Conservation (phyloP, 2,329 filamentous ascomycete genomes). For the Fusarium cicatricum region DNA sequence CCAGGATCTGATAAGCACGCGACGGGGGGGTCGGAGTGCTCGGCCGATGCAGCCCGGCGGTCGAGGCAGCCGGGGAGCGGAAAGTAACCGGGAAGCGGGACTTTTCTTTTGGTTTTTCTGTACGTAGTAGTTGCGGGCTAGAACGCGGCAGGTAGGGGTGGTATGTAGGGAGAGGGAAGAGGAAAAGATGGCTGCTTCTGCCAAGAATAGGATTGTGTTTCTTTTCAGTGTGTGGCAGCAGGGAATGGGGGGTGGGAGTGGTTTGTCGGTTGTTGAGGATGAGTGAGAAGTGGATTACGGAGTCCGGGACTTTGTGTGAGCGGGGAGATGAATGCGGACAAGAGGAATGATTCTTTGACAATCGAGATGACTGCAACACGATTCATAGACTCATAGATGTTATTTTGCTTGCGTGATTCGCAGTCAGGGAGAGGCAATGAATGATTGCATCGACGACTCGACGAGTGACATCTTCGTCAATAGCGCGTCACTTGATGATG, state of each 20-base stretch:
- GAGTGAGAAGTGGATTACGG: constrained; percentile 29
- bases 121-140: constrained; percentile 19
- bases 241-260: too few species aligned
- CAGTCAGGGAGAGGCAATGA: neutral
- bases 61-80: constrained; percentile 28
- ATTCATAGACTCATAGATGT: constrained; percentile 2
- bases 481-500: constrained; percentile 37
- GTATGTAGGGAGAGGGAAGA: neutral
- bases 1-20: constrained; percentile 44
- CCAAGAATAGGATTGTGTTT: constrained; percentile 22
- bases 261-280: constrained; percentile 28
- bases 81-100: constrained; percentile 28
- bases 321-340: constrained; percentile 19
- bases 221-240: constrained; percentile 13
- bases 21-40: constrained; percentile 29
- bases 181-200: constrained; percentile 20
- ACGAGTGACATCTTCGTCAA: constrained; percentile 30
- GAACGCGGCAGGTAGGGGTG: constrained; percentile 1
- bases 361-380: neutral
- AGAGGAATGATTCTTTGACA: constrained; percentile 3
- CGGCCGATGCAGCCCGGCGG: constrained; percentile 37
- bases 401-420: neutral
- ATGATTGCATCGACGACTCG: constrained; percentile 25
- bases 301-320: constrained; percentile 24
- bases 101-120: constrained; percentile 3